Conservation (phyloP, 2,329 filamentous ascomycete genomes). For the Albophoma yamanashiensis region DNA sequence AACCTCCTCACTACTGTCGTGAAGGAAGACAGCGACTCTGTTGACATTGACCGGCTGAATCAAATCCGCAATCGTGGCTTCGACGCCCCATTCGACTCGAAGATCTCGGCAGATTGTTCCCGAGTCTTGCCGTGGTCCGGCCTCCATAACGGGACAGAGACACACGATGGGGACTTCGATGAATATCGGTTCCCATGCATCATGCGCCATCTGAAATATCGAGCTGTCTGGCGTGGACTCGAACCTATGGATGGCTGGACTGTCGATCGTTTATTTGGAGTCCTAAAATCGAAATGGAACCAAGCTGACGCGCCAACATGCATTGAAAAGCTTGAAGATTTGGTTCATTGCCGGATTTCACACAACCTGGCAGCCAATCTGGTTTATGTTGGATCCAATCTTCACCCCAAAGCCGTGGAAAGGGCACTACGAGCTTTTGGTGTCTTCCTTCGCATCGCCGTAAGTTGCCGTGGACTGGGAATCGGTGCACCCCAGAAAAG, state of each 20-base stretch:
- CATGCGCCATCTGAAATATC: conserved; percentile 8
- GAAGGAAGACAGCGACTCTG: conserved; percentile 6
- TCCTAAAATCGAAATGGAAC: background rate
- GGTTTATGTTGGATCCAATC: conserved; percentile 16
- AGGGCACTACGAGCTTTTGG: conserved; percentile 10
- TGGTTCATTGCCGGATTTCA: conserved; percentile 12
- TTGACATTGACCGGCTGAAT: conserved; percentile 2
- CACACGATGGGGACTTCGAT: conserved; percentile 6
- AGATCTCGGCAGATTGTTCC: conserved; percentile 7
- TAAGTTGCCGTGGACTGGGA: background rate
- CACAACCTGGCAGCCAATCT: conserved; percentile 15
- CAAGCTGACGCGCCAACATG: background rate
- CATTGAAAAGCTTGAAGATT: conserved; percentile 5
- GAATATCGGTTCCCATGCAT: conserved; percentile 11
- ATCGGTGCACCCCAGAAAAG: background rate
- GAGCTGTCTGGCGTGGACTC: conserved; percentile 14
- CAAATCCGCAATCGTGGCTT: background rate
- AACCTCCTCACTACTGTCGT: conserved; percentile 10
- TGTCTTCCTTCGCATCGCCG: conserved; percentile 6
- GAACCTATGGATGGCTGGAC: conserved; percentile 4
- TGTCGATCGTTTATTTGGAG: background rate
- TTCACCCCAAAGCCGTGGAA: conserved; percentile 3
- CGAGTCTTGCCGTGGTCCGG: conserved; percentile 13
- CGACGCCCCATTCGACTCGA: conserved; percentile 8
- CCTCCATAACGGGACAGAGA: background rate